Base-by-base conservation (phyloP, 106 monocot genomes). In the Platanthera guangdongensis region DNA sequence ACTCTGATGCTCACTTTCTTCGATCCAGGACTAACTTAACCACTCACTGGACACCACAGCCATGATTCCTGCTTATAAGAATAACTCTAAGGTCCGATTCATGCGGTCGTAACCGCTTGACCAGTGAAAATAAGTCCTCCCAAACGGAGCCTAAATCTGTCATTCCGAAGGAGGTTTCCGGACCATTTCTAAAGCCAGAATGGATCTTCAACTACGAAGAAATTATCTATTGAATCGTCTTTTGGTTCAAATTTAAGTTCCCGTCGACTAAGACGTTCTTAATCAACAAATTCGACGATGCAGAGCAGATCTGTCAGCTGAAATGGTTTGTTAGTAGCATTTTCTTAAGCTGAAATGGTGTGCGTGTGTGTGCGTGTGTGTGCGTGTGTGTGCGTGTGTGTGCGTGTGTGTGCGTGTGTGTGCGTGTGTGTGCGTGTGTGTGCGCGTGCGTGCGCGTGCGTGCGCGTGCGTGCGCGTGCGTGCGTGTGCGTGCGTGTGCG, bases 121-220 rank as follows among this genome's bases (percentile, higher is more conserved):
- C n/a, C n/a, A n/a, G n/a, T n/a, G n/a, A n/a, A n/a, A n/a, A n/a
- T n/a, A n/a, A n/a, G n/a, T n/a, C n/a, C n/a, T n/a, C n/a, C n/a
- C n/a, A n/a, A n/a, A n/a, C n/a, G n/a, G n/a, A n/a, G n/a, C n/a
- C n/a, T n/a, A 89, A 79, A 85, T 99, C 97, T n/a, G 89, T 79
- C 18, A 99, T 80, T 21, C 76, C 85, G 79, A 99, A 99, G 13
- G 77, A 74, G 51, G 94, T 94, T 6, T 91, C 97, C 4, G 97
- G 97, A 78, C 89, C 90, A 15, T 25, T 85, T 45, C 75, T 83
- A 16, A 83, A 65, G 14, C 82, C 81, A 64, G 18, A 51, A 21
- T 88, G 87, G 82, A 80, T 79, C 54, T 83, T 92, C 8, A 81
- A 10, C 16, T 85, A 86, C 52, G 88, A 86, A 65, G 79, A 74